These are phyloP conservation scores for Zasmidium angulare DNA, from an alignment of 2,329 filamentous ascomycete genomes.

Conservation along the genomic window DNA sequence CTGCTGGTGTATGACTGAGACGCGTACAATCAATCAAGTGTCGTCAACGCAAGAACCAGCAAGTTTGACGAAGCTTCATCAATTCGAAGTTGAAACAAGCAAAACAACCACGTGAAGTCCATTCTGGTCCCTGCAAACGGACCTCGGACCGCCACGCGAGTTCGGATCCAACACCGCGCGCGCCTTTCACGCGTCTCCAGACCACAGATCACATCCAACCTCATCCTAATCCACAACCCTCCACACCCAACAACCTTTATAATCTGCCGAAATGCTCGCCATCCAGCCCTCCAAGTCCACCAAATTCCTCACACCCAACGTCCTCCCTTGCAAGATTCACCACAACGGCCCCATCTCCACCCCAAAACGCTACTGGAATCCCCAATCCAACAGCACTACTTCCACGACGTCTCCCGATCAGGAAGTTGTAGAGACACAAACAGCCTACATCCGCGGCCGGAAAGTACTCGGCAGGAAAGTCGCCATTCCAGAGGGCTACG, in stretches of 20 bases:
- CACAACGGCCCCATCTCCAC: slow-evolving; percentile 71
- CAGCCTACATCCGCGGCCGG: slow-evolving; percentile 73
- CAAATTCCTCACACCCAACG: slow-evolving; percentile 57
- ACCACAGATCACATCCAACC: neutral
- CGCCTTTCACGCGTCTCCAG: neutral
- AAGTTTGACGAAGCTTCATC: no score
- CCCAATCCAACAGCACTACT: slow-evolving; percentile 36
- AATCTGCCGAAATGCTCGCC: slow-evolving; percentile 42
- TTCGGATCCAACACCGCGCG: neutral
- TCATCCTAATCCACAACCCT: neutral
- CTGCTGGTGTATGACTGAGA: no score
- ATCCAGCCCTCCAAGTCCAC: slow-evolving; percentile 34
- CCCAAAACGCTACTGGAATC: slow-evolving; percentile 69
- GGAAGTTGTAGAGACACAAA: no score
- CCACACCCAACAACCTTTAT: neutral
- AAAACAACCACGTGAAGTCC: neutral
- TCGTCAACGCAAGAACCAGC: no score
- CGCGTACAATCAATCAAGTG: no score
- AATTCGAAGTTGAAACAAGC: no score
- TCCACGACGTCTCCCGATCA: no score
- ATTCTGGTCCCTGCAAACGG: no score
- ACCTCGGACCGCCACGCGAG: neutral
- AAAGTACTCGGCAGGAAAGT: slow-evolving; percentile 70
- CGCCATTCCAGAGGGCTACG: slow-evolving; percentile 69
- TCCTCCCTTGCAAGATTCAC: slow-evolving; percentile 78